Base-by-base conservation (phyloP, 2,329 filamentous ascomycete genomes). In the Penicillium sclerotiorum region DNA sequence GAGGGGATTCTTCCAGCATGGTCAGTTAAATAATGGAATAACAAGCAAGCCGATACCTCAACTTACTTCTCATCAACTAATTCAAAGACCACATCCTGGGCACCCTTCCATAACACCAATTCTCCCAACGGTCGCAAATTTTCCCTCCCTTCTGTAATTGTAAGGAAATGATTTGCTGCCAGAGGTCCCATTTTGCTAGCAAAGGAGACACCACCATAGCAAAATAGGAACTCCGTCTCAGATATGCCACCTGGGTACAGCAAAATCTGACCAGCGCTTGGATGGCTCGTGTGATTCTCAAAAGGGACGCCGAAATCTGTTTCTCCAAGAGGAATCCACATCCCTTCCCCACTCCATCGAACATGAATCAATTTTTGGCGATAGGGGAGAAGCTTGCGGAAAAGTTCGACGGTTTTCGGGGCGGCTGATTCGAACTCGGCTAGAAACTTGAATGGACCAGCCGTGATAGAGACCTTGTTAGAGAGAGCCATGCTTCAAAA, bases 321-420 rank as follows among this genome's bases (percentile, higher is more conserved):
- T 20, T 61, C 58, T 9, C 61, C 61, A 8, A 63, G 43, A 5
- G 61, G 58, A 37, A 62, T 62, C 61, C 61, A 63, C 45, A 62
- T 37, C 1, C 47, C 59, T 48, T 63, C 59, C 8, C 61, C 61
- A 21, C 54, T 58, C 61, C 61, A 63, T 42, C 61, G 61, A 5
- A 60, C 59, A 44, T 63, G 61, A 35, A 63, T 63, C 8, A 62
- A 23, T 25, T 61, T 61, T 37, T 63, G 59, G 8, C 17, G 40
- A 23, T 63, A 63, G 17, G 61, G 61, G 13, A 63, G 55, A 7
- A 63, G 52, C 1, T 27, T 38, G 18, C 48, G 55, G 42, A 63
- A 62, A 15, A 58, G 37, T 8, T 52, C 44, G 17, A 56, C 52
- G 2, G 61, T 63, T 42, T 58, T 58, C 11, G 58, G 59, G 6